These are phyloP conservation scores for Fermentozyma sake DNA, from an alignment of 1,139 yeast genomes.

Conservation along the genomic window DNA sequence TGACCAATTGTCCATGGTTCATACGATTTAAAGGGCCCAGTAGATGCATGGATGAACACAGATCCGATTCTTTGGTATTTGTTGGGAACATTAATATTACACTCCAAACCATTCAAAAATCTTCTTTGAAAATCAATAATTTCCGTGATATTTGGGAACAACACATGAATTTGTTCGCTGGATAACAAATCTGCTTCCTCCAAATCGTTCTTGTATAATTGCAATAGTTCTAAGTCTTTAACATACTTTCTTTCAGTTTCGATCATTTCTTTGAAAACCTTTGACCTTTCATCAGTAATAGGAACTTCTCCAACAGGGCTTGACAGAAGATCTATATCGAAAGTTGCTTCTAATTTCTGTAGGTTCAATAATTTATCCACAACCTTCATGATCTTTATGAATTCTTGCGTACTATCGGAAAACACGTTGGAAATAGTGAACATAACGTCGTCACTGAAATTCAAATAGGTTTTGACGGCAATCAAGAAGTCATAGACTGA, in stretches of 20 bases:
- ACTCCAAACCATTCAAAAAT: conserved; percentile 82
- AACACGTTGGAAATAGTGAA: conserved; percentile 91
- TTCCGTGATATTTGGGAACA: conserved; percentile 84
- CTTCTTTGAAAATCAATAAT: conserved; percentile 91
- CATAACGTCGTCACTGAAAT: conserved; percentile 66
- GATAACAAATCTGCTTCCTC: conserved; percentile 62
- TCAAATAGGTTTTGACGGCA: conserved; percentile 77
- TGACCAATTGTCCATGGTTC: conserved; percentile 91
- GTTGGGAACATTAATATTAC: conserved; percentile 72
- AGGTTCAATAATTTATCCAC: conserved; percentile 60
- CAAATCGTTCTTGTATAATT: conserved; percentile 65
- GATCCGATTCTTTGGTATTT: conserved; percentile 85
- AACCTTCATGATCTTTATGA: conserved; percentile 67
- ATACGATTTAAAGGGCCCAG: conserved; percentile 77
- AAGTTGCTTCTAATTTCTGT: conserved; percentile 18
- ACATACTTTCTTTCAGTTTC: conserved; percentile 92
- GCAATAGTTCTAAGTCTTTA: conserved; percentile 76
- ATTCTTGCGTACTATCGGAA: conserved; percentile 74
- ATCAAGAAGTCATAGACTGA: conserved; percentile 86
- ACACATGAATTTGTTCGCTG: conserved; percentile 71
- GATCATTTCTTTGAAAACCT: conserved; percentile 78
- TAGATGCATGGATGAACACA: conserved; percentile 73
- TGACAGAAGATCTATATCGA: conserved; percentile 5
- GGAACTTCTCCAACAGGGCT: conserved; percentile 20
- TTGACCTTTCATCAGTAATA: conserved; percentile 56